Evolutionary conservation across 2,329 filamentous ascomycete genomes (phyloP), one percentile per base, ranked within the genome.

Genomic region (Ceratocystis harringtonii): DNA sequence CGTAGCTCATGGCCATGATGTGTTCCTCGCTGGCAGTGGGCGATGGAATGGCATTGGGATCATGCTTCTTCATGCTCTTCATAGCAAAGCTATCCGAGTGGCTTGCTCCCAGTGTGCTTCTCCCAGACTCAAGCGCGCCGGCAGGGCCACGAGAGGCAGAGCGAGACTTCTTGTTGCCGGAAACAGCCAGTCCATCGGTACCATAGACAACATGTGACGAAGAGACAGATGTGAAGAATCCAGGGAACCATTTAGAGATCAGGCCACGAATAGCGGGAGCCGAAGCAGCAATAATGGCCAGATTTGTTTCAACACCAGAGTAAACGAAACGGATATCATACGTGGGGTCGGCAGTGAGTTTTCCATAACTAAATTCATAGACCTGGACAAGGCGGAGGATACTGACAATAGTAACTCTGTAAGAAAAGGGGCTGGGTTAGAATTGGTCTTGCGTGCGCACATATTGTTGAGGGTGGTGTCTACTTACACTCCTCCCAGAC

Each of bases 221-320:
- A 8, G 44, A 32, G 43, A 48, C 30, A 12, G 63, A 61, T 2
- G 30, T 50, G 58, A 76, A 76, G 61, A 74, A 65, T 10, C 68
- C 68, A 45, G 75, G 75, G 68, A 75, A 73, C 70, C 73, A 74
- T 44, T 71, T 67, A 45, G 71, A 70, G 55, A 74, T 70, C 3
- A 76, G 70, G 2, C 74, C 72, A 60, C 73, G 72, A 5, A 76
- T 70, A 12, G 74, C 72, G 3, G 75, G 75, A 0, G 72, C 71
- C 4, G 72, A 76, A 8, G 72, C 73, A 5, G 73, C 73, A 19
- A 76, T 72, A 62, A 77, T 74, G 60, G 74, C 74, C 0, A 76
- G 69, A 61, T 76, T 76, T 36, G 71, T 72, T 63, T 76, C 75
- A 64, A 76, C 69, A 8, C 70, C 70, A 50, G 71, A 73, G 5